These are phyloP conservation scores for Metschnikowia lochheadii DNA, from an alignment of 805 yeast genomes.

Conservation along the genomic window DNA sequence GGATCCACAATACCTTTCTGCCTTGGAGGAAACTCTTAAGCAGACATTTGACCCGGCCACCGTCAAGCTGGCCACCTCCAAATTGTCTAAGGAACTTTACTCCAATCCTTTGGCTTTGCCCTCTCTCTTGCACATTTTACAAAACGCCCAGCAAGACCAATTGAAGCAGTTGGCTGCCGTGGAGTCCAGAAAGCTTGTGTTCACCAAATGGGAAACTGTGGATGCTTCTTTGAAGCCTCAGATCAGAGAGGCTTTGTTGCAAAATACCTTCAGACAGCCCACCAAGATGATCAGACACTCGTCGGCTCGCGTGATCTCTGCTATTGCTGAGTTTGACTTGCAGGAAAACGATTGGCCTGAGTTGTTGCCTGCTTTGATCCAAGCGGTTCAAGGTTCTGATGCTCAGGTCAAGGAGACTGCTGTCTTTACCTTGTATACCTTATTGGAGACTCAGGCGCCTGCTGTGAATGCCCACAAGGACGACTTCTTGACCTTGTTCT, in stretches of 20 bases:
- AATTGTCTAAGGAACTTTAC: slow-evolving; percentile 72
- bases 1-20: slow-evolving; percentile 68
- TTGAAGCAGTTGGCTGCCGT: slow-evolving; percentile 92
- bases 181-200: slow-evolving; percentile 83
- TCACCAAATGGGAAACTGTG: slow-evolving; percentile 61
- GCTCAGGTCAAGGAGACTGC: slow-evolving; percentile 75
- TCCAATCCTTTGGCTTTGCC: slow-evolving; percentile 69
- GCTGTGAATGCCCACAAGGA: slow-evolving; percentile 53
- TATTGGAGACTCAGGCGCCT: slow-evolving; percentile 68
- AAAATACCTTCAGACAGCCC: slow-evolving; percentile 63
- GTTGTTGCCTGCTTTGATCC: slow-evolving; percentile 65
- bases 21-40: slow-evolving; percentile 73
- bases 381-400: slow-evolving; percentile 46
- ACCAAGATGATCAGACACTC: slow-evolving; percentile 77
- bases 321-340: slow-evolving; percentile 76
- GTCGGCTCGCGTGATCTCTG: slow-evolving; percentile 81
- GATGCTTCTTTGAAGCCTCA: slow-evolving; percentile 49
- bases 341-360: slow-evolving; percentile 65
- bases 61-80: slow-evolving; percentile 77
- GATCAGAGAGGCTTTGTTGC: slow-evolving; percentile 66
- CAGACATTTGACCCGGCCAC: slow-evolving; percentile 77
- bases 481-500: slow-evolving; percentile 69
- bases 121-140: slow-evolving; percentile 76
- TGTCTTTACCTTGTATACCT: slow-evolving; percentile 68
- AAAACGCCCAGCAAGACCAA: slow-evolving; percentile 62